These are phyloP conservation scores for Fragaria vesca DNA, from an alignment of 306 rosid species.

Conservation along the genomic window DNA sequence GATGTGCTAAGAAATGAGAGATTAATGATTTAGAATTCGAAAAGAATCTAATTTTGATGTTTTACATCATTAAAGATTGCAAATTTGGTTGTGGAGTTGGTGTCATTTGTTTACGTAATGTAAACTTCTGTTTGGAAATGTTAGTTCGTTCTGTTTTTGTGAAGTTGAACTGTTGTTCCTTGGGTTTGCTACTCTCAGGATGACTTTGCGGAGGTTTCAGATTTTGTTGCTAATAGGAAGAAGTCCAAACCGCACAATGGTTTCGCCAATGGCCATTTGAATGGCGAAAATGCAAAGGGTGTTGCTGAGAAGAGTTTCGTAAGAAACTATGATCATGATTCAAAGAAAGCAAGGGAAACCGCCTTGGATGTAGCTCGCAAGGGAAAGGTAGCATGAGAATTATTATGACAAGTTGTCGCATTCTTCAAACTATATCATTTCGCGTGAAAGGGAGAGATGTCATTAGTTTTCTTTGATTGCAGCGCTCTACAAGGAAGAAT, in stretches of 20 bases:
- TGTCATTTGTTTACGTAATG: not conserved
- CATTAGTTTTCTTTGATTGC: constrained; percentile 29
- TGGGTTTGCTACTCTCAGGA: constrained; percentile 47
- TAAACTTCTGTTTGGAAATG: not conserved
- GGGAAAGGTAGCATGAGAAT: constrained; percentile 52
- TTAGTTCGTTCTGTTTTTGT: not conserved
- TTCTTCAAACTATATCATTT: constrained; percentile 25
- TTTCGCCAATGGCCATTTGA: constrained; percentile 9
- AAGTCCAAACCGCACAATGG: constrained; percentile 38
- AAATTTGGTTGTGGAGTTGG: not conserved
- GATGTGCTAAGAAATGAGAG: not conserved
- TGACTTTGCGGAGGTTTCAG: constrained; percentile 59
- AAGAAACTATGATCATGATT: not conserved
- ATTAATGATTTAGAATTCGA: not conserved
- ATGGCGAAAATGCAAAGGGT: constrained; percentile 18
- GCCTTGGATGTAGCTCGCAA: constrained; percentile 31
- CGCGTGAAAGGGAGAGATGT: not conserved
- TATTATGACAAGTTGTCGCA: constrained; percentile 16
- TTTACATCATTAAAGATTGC: not conserved
- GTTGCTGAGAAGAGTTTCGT: constrained; percentile 9
- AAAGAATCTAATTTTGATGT: not conserved
- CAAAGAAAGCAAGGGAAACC: constrained; percentile 31
- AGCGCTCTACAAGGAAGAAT: constrained; percentile 45
- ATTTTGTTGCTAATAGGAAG: constrained; percentile 44
- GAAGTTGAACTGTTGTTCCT: constrained; percentile 1